These are phyloP conservation scores for Phlyctochytrium arcticum DNA, from an alignment of 192 early-diverging fungal species.

Conservation along the genomic window DNA sequence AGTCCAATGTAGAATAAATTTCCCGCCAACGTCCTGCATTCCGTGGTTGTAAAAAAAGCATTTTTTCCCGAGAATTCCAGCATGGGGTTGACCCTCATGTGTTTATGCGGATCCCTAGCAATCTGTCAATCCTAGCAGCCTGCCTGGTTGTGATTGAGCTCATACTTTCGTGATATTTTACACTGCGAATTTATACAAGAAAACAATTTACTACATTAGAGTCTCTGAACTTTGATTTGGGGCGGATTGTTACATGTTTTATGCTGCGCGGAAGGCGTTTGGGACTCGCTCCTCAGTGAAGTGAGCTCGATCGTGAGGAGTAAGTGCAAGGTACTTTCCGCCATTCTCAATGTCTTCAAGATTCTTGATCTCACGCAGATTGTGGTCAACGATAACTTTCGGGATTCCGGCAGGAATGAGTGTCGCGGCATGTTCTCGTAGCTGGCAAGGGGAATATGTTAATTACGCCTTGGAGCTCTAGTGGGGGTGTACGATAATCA, in stretches of 20 bases:
- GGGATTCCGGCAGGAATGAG: constrained; percentile 24
- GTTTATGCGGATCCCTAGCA: too few species aligned
- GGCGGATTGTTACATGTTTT: neutral
- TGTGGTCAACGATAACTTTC: constrained; percentile 26
- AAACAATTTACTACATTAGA: too few species aligned
- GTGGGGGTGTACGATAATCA: neutral
- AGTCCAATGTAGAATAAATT: too few species aligned
- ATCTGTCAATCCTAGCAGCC: too few species aligned
- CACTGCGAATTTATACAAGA: too few species aligned
- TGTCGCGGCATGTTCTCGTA: constrained; percentile 16
- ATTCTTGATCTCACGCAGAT: constrained; percentile 14
- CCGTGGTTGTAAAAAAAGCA: too few species aligned
- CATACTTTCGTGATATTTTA: too few species aligned
- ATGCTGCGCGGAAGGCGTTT: constrained; percentile 6
- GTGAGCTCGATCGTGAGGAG: constrained; percentile 20
- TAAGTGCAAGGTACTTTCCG: constrained; percentile 24
- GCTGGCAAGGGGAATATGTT: neutral
- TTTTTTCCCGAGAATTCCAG: too few species aligned
- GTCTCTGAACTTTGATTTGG: too few species aligned
- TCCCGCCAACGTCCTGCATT: too few species aligned
- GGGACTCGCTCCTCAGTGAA: constrained; percentile 25
- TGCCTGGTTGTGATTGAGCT: too few species aligned
- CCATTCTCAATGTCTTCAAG: constrained; percentile 28
- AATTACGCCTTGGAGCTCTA: neutral
- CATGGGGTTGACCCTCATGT: too few species aligned